A percentile compares a stretch with the other conserved stretches of the same genome.
These are phyloP conservation scores for Mycena maculata DNA, from an alignment of 768 basidiomycete species.

Conservation along the genomic window DNA sequence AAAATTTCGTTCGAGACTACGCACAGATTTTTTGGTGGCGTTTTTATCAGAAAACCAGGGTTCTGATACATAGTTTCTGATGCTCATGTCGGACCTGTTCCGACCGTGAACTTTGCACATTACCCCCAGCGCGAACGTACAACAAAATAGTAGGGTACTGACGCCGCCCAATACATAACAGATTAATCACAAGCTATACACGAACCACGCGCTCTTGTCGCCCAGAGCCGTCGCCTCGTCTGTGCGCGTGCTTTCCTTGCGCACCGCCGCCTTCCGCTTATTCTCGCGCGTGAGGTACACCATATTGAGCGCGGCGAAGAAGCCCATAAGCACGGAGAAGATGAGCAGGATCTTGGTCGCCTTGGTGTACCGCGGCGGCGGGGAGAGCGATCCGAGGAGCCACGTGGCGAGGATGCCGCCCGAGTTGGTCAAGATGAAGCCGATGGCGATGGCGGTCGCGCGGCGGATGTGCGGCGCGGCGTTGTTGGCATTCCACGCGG, in stretches of 20 bases:
- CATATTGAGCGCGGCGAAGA: conserved; percentile 41
- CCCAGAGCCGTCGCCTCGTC: conserved; percentile 58
- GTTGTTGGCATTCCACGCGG: conserved; percentile 65
- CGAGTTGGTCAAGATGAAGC: conserved; percentile 54
- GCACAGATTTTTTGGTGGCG: too few relatives aligned
- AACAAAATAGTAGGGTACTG: too few relatives aligned
- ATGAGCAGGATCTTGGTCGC: conserved; percentile 44
- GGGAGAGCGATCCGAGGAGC: conserved; percentile 52
- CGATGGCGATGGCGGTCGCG: conserved; percentile 59
- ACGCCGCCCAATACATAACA: conserved; percentile 12
- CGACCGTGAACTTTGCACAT: too few relatives aligned
- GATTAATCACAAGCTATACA: conserved; percentile 49
- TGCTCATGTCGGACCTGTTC: too few relatives aligned
- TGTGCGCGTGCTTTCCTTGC: conserved; percentile 42
- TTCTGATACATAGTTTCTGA: too few relatives aligned
- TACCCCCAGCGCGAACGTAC: too few relatives aligned
- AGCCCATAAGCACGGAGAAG: conserved; percentile 40
- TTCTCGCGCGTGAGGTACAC: conserved; percentile 43
- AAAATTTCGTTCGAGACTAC: too few relatives aligned
- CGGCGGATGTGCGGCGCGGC: conserved; percentile 59
- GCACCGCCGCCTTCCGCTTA: conserved; percentile 52
- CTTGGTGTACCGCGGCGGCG: conserved; percentile 50
- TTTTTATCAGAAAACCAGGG: too few relatives aligned
- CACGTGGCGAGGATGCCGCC: conserved; percentile 59
- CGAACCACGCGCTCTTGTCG: conserved; percentile 66